Evolutionary conservation across 208 protist species (phyloP).

Genomic region (Acanthamoeba sp.): DNA sequence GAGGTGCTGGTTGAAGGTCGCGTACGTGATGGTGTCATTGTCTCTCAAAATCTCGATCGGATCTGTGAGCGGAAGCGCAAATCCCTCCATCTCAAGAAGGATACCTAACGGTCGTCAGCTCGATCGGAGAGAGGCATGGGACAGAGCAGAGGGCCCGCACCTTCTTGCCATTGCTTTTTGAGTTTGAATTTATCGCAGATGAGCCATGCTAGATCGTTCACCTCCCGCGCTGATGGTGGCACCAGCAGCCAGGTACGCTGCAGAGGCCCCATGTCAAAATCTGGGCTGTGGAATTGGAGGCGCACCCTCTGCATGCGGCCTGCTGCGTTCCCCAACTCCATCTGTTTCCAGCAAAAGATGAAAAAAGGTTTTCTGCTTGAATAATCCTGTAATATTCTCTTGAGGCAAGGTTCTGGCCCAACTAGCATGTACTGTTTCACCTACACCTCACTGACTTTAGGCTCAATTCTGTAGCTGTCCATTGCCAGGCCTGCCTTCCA

Average conservation of each 20-base stretch:
- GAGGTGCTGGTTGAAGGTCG: too few species aligned
- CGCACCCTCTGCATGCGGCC: slow-evolving; percentile 1
- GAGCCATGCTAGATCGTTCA: not conserved
- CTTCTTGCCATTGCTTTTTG: not conserved
- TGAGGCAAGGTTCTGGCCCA: too few species aligned
- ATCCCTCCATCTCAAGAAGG: not conserved
- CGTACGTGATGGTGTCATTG: slow-evolving; percentile 3
- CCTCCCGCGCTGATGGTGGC: not conserved
- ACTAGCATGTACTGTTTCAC: too few species aligned
- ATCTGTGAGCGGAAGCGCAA: not conserved
- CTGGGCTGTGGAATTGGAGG: not conserved
- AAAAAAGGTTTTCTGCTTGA: too few species aligned
- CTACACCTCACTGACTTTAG: too few species aligned
- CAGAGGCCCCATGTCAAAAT: not conserved
- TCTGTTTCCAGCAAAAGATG: too few species aligned
- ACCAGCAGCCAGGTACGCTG: not conserved
- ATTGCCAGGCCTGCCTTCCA: too few species aligned
- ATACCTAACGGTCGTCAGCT: not conserved
- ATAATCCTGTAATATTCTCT: too few species aligned
- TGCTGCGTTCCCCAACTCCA: too few species aligned
- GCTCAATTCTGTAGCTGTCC: too few species aligned
- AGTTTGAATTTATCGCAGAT: not conserved
- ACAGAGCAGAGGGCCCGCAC: not conserved
- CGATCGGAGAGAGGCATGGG: not conserved
- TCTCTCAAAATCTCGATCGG: not conserved